Evolutionary conservation across 139 green algal species (phyloP).

Genomic region (Chara braunii): DNA sequence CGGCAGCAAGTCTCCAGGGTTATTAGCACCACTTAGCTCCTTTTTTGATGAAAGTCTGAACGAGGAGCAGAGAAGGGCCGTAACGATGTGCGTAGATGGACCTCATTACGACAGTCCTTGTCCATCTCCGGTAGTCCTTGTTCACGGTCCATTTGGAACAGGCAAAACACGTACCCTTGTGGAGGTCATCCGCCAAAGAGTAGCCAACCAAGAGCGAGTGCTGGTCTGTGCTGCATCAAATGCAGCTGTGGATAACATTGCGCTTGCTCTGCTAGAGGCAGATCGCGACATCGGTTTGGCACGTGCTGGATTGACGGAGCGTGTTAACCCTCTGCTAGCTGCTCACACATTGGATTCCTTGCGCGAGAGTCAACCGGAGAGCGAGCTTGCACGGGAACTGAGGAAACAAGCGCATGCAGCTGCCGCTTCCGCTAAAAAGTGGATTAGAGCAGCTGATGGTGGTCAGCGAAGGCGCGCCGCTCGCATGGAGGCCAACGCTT

Average conservation of each 20-base stretch:
- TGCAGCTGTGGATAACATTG: conserved; percentile 32
- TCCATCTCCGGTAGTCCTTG: neutral
- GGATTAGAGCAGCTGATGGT: conserved; percentile 26
- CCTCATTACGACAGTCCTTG: neutral
- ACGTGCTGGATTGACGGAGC: conserved; percentile 19
- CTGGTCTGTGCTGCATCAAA: conserved; percentile 32
- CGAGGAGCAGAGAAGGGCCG: conserved; percentile 14
- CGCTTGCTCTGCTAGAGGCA: conserved; percentile 10
- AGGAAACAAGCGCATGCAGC: conserved; percentile 14
- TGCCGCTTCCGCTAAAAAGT: conserved; percentile 7
- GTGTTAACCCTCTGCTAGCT: conserved; percentile 3
- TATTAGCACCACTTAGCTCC: neutral
- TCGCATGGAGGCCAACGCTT: conserved; percentile 8
- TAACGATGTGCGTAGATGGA: conserved; percentile 14
- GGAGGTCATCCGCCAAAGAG: conserved; percentile 27
- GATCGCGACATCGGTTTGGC: conserved; percentile 12
- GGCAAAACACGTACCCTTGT: conserved; percentile 33
- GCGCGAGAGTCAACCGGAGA: neutral
- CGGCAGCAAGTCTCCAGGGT: neutral
- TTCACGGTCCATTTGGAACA: conserved; percentile 40
- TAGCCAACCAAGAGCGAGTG: conserved; percentile 7
- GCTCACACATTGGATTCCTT: conserved; percentile 26
- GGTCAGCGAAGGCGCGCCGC: conserved; percentile 11
- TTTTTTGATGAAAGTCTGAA: conserved; percentile 25
- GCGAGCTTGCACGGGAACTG: conserved; percentile 1